Percentiles rank a stretch among this genome's conserved stretches.
Conservation (phyloP, 345 rosid species). For the Cardamine resedifolia region DNA sequence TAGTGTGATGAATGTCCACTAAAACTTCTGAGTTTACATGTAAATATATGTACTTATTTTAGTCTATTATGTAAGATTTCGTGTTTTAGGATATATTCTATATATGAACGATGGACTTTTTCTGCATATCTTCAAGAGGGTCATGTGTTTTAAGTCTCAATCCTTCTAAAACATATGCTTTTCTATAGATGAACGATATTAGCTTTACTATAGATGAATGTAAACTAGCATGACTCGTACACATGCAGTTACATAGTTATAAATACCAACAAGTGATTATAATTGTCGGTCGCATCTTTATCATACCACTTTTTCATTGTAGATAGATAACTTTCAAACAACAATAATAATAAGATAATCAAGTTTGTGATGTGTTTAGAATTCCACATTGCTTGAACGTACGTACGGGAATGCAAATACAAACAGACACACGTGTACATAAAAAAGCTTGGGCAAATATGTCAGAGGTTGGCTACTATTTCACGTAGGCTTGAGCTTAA, state of each 20-base stretch:
- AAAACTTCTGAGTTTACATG: neutral
- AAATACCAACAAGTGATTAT: neutral
- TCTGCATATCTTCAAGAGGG: neutral
- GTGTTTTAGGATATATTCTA: neutral
- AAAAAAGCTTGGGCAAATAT: too few relatives aligned
- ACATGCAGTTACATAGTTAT: neutral
- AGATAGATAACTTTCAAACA: neutral
- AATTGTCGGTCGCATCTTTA: neutral
- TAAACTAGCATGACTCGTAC: neutral
- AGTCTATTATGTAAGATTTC: neutral
- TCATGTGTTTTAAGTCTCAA: neutral
- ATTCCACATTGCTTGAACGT: neutral
- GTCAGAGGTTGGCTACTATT: slow-evolving; percentile 1
- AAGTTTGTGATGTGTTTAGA: neutral
- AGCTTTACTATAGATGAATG: neutral
- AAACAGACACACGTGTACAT: slow-evolving; percentile 7
- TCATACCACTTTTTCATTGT: neutral
- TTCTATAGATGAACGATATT: neutral
- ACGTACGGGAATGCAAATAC: neutral
- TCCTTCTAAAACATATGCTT: neutral
- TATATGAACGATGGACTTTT: neutral
- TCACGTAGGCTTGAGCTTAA: too few relatives aligned
- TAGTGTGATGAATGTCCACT: neutral
- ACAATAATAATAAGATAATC: neutral
- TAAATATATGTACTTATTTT: neutral